Evolutionary conservation across 805 yeast species (phyloP), one percentile per base, ranked within the genome.

Genomic region (Suhomyces prunicola): DNA sequence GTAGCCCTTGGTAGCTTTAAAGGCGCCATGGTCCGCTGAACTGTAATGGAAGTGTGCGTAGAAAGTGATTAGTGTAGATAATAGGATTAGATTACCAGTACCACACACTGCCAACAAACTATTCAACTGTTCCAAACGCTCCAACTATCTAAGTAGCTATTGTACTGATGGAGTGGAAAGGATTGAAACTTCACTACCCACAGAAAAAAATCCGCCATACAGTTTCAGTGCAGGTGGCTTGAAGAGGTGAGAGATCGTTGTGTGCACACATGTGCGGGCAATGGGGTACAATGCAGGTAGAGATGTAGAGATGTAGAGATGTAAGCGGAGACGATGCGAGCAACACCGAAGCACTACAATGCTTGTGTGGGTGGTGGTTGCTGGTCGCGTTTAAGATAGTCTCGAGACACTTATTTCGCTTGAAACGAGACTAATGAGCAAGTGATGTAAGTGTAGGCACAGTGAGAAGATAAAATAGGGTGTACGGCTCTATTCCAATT

Each of bases 1-100:
- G 82, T 82, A 6, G 86, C 84, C 55, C 87, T 66, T 3, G 84
- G 83, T 33, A 60, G 67, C 55, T 61, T 63, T 26, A 41, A 33
- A 23, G 51, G 56, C 22, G 57, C 50, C 59, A 56, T 56, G 50
- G 13, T 26, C 12, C n/a, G 8, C 47, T 26, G 47, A 19, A 12
- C 13, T 15, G 4, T 2, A 10, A 10, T 19, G 19, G 23, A 9
- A 24, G 31, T 22, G 13, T 42, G 23, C 33, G 33, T 29, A 29
- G 33, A 29, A 17, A 17, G 42, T 17, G 42, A 4, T 4, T 17
- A 36, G 22, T 39, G 19, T 6, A 39, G 19, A 19, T 39, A 39
- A 39, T 29, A n/a, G n/a, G n/a, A 29, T 29, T 12, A 29, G n/a
- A 29, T 10, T 12, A 29, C 33, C 33, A 29, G 33, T 29, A 33